Evolutionary conservation across 2,329 filamentous ascomycete species (phyloP), one percentile per base, ranked within the genome.

Genomic region (Ophiostoma piceae): DNA sequence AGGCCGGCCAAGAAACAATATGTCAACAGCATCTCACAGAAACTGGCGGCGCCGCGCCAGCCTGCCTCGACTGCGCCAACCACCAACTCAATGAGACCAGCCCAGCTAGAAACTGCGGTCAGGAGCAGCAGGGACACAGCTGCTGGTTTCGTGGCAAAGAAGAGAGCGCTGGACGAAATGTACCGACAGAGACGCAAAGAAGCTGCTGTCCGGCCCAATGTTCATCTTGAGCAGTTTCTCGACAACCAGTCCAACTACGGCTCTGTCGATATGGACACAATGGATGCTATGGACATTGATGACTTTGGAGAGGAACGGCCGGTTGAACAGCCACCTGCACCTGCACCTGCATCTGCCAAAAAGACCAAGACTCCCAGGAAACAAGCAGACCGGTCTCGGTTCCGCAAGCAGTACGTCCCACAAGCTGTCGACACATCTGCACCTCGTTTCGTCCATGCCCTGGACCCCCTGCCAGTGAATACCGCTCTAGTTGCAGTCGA

Each of bases 61-160:
- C 60, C 19, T 5, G 19, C 19, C 9, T 22, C 19, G 7, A 19
- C 57, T 3, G n/a, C 68, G 5, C 35, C 35, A 8, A 8, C 35
- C 35, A 35, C 35, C 1, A 35, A 35, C 3, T 35, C 35, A 43
- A 71, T 71, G 65, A 69, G 60, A 68, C 85, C 84, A 26, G 87
- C 87, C 5, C 86, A 88, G 72, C 78, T 89, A 11, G 87, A 89
- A 74, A 81, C 79, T 39, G 78, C 80, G 9, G 80, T 81, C 11
- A 14, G 37, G 71, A 75, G 1, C 77, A 77, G 57, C 75, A 76
- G 12, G 66, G 62, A 4, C 76, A 74, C 8, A 75, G 78, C 64
- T 78, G 77, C 64, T 78, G 77, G 11, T 1, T 88, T 89, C 71
- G 78, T 81, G 67, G 78, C 79, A 3, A 82, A 79, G 32, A 89